Percentiles rank a stretch among this genome's conserved stretches.
phyloP scores from a whole-genome alignment of 2,329 filamentous ascomycete species.

The Cladosporium velox region DNA sequence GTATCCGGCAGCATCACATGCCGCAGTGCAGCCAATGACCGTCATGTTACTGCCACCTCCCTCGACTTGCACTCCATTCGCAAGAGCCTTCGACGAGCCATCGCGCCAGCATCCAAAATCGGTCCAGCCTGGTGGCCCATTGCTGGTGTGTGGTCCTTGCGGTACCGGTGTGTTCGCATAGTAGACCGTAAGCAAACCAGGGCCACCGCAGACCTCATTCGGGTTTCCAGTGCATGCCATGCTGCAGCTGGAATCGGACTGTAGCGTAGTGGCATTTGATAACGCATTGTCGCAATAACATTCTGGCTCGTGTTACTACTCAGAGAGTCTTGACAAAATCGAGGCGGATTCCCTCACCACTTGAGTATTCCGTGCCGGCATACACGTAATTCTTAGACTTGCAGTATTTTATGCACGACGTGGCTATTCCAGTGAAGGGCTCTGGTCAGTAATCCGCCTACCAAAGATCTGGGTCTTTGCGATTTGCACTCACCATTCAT shows the following conservation, averaged over 20 bases:
- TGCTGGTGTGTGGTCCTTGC: constrained; percentile 25
- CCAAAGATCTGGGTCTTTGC: background rate
- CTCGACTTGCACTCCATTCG: constrained; percentile 27
- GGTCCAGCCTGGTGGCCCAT: constrained; percentile 31
- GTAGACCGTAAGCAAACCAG: constrained; percentile 31
- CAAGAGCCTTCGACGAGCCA: constrained; percentile 26
- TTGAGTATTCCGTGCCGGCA: constrained; percentile 31
- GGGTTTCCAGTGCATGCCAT: constrained; percentile 36
- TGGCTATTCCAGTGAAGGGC: constrained; percentile 1
- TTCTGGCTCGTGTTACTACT: constrained; percentile 12
- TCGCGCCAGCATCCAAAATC: constrained; percentile 39
- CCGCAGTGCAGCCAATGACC: constrained; percentile 32
- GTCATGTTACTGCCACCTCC: constrained; percentile 30
- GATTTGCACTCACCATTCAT: constrained; percentile 24
- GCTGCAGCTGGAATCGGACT: constrained; percentile 30
- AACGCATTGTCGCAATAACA: constrained; percentile 32
- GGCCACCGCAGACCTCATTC: constrained; percentile 33
- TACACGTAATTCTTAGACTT: constrained; percentile 28
- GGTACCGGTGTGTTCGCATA: constrained; percentile 28
- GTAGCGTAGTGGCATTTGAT: constrained; percentile 25
- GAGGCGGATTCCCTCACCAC: background rate
- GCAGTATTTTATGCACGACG: constrained; percentile 27
- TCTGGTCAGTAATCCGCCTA: background rate
- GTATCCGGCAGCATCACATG: constrained; percentile 34
- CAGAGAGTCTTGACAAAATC: background rate